Evolutionary conservation across 768 basidiomycete species (phyloP), one percentile per base, ranked within the genome.

Genomic region (Psilocybe tampanensis): DNA sequence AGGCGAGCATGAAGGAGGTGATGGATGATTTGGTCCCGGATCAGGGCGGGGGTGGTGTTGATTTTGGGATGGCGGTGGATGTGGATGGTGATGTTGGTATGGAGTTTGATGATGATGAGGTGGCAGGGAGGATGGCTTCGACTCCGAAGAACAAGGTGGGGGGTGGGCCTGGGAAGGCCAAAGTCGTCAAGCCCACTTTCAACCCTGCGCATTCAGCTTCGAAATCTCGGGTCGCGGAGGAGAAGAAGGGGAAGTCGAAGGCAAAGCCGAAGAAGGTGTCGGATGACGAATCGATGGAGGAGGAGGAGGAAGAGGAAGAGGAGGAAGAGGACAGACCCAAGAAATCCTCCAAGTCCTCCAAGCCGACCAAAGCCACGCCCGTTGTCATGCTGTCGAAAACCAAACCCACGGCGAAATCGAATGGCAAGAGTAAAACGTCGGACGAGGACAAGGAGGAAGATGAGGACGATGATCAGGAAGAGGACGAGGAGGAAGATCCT

Each of bases 1-100:
- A 68, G 42, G 69, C 57, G 39, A 74, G 68, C 44, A 66, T 65
- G 34, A 64, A 64, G 43, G 72, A 76, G 61, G 62, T 66, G 2
- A 50, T 50, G 33, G 42, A 44, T 13, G 54, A 57, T 19, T 49
- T 62, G 21, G 52, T 59, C 26, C 36, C 12, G 3, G 52, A 56
- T 32, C 50, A 33, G 2, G 52, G 61, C 36, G 55, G 36, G 33
- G 45, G 51, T 32, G 45, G 51, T 32, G 54, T 34, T 19, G 49
- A 45, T 12, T 15, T 26, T 19, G 44, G 44, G 17, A 29, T 44
- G 47, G 58, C 45, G 2, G 58, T 45, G 41, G 56, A 59, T 13
- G 52, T 44, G 47, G 58, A 52, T 4, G 58, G 45, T 44, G 56
- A 59, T 13, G 52, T 44, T 44, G 64, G 61, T 52, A 58, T 49